These are phyloP conservation scores for Penicillium sp. DNA, from an alignment of 2,329 filamentous ascomycete genomes.

Conservation along the genomic window DNA sequence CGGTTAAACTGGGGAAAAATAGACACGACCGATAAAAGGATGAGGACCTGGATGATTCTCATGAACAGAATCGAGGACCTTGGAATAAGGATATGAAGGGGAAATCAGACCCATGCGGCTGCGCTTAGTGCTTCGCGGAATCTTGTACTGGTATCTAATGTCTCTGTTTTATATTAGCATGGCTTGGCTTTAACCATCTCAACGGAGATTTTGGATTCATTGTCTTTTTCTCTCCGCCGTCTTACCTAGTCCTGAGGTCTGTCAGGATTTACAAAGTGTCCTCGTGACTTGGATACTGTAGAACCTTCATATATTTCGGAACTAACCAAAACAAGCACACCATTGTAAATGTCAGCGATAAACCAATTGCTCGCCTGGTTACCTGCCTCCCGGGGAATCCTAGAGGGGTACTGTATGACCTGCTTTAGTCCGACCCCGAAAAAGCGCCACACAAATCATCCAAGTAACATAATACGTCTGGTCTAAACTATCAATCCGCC, in stretches of 20 bases:
- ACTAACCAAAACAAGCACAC: too few relatives aligned
- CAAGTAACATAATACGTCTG: too few relatives aligned
- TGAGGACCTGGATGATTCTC: neutral
- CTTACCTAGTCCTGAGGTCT: neutral
- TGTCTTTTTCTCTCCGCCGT: neutral
- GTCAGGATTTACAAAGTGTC: too few relatives aligned
- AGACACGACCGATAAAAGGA: neutral
- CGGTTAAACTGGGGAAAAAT: conserved; percentile 35
- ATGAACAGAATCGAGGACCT: neutral
- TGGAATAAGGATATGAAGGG: conserved; percentile 7
- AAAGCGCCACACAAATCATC: too few relatives aligned
- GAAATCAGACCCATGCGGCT: conserved; percentile 1
- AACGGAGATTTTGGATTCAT: conserved; percentile 23
- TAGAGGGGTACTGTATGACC: too few relatives aligned
- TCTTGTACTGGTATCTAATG: conserved; percentile 31
- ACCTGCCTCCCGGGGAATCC: too few relatives aligned
- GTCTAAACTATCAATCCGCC: too few relatives aligned
- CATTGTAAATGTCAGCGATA: too few relatives aligned
- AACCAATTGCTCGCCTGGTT: too few relatives aligned
- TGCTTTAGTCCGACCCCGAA: too few relatives aligned
- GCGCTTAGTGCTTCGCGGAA: conserved; percentile 1
- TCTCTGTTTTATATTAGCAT: conserved; percentile 28
- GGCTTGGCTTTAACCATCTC: conserved; percentile 23
- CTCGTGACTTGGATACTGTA: too few relatives aligned
- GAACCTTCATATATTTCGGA: too few relatives aligned